Evolutionary conservation across 129 eudicot genomes (phyloP).

Genomic region (Arctium lappa): DNA sequence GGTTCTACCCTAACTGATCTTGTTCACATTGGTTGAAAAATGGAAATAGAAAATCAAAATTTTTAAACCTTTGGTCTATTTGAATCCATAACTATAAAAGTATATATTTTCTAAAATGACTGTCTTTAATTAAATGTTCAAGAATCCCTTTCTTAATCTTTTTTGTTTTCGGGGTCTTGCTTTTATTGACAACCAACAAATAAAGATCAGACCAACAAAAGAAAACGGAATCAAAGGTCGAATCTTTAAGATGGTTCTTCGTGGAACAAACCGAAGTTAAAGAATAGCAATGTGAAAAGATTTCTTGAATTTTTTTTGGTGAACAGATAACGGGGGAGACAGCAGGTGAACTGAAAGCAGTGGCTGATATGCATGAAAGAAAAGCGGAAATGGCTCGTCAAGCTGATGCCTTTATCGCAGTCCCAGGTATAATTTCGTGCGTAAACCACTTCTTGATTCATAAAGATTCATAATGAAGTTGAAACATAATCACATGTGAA

Average conservation of each 20-base stretch:
- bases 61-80: neutral
- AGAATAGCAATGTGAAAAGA: neutral
- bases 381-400: conserved; percentile 98
- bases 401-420: conserved; percentile 97
- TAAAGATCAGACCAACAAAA: too few species aligned
- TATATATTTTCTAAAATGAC: neutral
- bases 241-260: too few species aligned
- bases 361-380: conserved; percentile 94
- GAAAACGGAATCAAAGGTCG: too few species aligned
- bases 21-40: too few species aligned
- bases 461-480: conserved; percentile 5
- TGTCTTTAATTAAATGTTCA: neutral
- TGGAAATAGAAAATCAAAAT: too few species aligned
- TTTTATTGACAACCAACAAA: too few species aligned
- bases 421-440: conserved; percentile 28
- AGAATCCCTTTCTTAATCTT: neutral
- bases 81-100: neutral
- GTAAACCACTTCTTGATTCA: neutral
- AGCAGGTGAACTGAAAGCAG: conserved; percentile 85
- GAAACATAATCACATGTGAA: neutral
- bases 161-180: too few species aligned
- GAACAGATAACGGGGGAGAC: conserved; percentile 80
- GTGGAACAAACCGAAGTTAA: neutral
- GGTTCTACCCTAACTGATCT: too few species aligned
- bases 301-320: neutral